Base-by-base conservation (phyloP, 164 flowering plant genomes). In the Magnolia kwangsiensis region DNA sequence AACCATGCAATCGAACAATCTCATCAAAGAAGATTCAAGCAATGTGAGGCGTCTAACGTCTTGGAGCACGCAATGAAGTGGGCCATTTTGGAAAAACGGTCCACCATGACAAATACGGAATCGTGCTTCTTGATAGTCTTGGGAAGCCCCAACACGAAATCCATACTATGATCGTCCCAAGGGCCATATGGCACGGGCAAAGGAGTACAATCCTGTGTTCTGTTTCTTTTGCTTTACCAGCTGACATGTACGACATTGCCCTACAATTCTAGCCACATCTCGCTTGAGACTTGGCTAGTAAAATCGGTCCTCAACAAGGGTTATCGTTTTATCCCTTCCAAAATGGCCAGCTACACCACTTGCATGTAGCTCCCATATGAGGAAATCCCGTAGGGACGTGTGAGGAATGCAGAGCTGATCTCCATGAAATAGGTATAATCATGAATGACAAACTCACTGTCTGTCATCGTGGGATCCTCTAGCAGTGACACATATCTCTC, bases 121-220 rank as follows among this genome's bases (percentile, higher is more conserved):
- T 72, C 74, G 8, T 50, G 20, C n/a, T 51, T 21, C 18, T 19
- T 23, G 19, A 10, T 4, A 8, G n/a, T 3, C 2, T 49, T 23
- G 74, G 63, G 24, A 8, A 72, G 45, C 11, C 74, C 74, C 29
- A 72, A 14, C 9, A 72, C 63, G 21, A 72, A 72, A 8, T 50
- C 64, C 63, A 72, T 72, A 4, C 20, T 70, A n/a, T 18, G 29
- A 13, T 37, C 73, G 11, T 70, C 73, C 73, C 58, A 70, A 8
- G 29, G 29, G 18, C 19, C 29, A 21, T 70, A 19, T 13, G 73
- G 63, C 50, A 51, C 51, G 5, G 50, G 19, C 11, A 72, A 21
- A 2, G 31, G 74, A 2, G 19, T 8, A 50, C 24, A 72, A 51
- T 5, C 61, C 63, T 18, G 16, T 27, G 11, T 16, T 72, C 63